Base-by-base conservation (phyloP, 768 basidiomycete genomes). In the Auricularia sp. region DNA sequence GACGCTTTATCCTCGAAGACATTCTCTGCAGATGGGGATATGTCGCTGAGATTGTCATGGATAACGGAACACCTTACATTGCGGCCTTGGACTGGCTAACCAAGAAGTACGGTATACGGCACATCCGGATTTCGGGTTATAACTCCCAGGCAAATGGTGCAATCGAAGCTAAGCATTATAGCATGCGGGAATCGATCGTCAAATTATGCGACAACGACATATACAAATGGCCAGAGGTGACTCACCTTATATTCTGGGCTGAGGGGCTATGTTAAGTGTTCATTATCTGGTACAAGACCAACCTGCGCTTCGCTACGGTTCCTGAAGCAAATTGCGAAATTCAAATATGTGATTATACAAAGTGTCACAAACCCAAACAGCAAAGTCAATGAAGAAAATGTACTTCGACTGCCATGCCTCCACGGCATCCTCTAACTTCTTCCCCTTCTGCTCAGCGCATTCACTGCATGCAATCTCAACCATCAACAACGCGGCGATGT, bases 61-160 rank as follows among this genome's bases (percentile, higher is more conserved):
- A 71, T 53, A 71, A 70, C 59, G 66, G 70, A 12, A 61, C 61
- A 7, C 64, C 65, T 1, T 62, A 56, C 18, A n/a, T 68, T 18
- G 64, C 60, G 33, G 69, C 68, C 18, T 12, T 67, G 16, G 61
- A 61, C n/a, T 61, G 58, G 33, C 63, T 71, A 3, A 29, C 62
- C 16, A 43, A 60, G n/a, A 62, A 64, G 33, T 64, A 68, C 58
- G 33, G 63, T 51, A 64, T 67, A 16, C 5, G 56, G 3, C 61
- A 61, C 47, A 80, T 81, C 16, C 65, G 70, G 0, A 79, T 81
- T 3, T 78, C 74, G 0, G 69, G 74, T 0, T 81, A 81, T 68
- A 81, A 81, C 63, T 79, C 75, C 0, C 72, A 69, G 2, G 76
- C 77, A 0, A 81, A 82, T 18, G 80, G 0, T 18, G 65, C 74